Base-by-base conservation (phyloP, 108 stramenopile species). In the Epipyxis sp. region DNA sequence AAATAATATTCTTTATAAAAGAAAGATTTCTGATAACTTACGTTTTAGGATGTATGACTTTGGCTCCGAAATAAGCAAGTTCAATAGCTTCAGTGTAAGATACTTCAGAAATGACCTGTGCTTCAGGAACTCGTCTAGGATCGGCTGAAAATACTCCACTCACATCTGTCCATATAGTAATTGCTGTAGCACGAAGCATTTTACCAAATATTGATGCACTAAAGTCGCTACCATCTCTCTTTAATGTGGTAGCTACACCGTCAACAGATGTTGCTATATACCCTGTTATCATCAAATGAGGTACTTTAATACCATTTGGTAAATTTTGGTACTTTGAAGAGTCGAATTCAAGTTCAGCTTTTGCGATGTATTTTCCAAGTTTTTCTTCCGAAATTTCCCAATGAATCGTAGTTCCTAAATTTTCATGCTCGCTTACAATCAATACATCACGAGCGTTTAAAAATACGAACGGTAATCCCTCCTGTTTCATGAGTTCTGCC, bases 71-170 rank as follows among this genome's bases (percentile, higher is more conserved):
- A 79, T 93, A 95, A 16, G 92, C 93, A 59, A 95, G 79, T 87
- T 93, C 94, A 91, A 93, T 92, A 42, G 94, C 94, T 82, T 95
- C 94, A 78, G 91, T 91, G 81, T 92, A 95, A 29, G 85, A 88
- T 13, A 95, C 89, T 74, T 91, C 85, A 29, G 83, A 68, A 1
- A 92, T 69, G 29, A 90, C 81, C 76, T 90, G 78, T 0, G 91
- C 90, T 59, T 84, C 80, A 0, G 92, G 92, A 13, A 95, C 94
- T 34, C 92, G 86, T 42, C 93, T 81, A 39, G 94, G 94, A 76
- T 95, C 93, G 32, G 92, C 92, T 61, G 86, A 84, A 10, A 91
- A 76, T 41, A 94, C 93, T 46, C 93, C 93, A 84, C 92, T 90
- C 16, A 93, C 92, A 82, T 94, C 92, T 3, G 92, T 94, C 92